phyloP scores from a whole-genome alignment of 495 filamentous ascomycete genomes.

The Saxophila tyrrhenica region DNA sequence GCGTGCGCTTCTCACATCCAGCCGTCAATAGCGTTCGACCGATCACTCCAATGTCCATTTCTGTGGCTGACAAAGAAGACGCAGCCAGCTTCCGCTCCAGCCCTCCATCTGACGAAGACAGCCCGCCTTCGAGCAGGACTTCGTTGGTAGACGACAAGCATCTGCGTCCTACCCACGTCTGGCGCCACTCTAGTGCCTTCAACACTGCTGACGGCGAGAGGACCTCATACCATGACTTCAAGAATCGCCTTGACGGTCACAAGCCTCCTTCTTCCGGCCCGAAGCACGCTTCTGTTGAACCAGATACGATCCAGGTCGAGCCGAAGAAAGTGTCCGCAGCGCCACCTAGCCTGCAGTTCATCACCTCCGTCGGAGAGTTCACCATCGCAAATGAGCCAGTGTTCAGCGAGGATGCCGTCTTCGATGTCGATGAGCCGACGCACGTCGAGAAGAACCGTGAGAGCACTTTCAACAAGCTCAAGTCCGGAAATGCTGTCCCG shows the following conservation, averaged over 20 bases:
- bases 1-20: conserved; percentile 1
- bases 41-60: neutral
- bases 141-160: neutral
- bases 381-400: neutral
- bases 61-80: neutral
- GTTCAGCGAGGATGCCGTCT: neutral
- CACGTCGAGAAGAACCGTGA: neutral
- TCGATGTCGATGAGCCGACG: neutral
- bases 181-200: neutral
- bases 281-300: neutral
- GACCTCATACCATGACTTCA: neutral
- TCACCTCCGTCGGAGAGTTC: neutral
- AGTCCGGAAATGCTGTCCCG: neutral
- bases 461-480: neutral
- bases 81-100: neutral
- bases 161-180: neutral
- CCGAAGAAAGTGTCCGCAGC: neutral
- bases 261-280: neutral
- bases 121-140: neutral
- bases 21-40: neutral
- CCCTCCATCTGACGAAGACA: neutral
- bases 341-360: neutral
- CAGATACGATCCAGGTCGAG: neutral
- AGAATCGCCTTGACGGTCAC: neutral
- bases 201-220: neutral